These are phyloP conservation scores for Mortierella sp. DNA, from an alignment of 371 early-diverging fungal species.

Conservation along the genomic window DNA sequence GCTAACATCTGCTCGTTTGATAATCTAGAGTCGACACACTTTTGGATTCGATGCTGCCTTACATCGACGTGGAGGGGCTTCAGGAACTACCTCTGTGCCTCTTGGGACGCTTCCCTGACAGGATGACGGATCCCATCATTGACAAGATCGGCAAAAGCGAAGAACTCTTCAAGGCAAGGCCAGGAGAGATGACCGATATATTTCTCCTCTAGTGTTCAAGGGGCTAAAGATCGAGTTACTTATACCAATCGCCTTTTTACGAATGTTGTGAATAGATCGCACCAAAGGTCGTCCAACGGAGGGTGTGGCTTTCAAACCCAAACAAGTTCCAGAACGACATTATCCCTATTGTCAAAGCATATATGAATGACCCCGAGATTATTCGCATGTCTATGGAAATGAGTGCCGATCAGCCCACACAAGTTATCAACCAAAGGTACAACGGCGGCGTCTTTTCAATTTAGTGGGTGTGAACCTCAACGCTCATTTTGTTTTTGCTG, in stretches of 20 bases:
- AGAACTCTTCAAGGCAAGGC: slow-evolving; percentile 63
- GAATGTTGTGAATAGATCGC: slow-evolving; percentile 25
- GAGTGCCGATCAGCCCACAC: slow-evolving; percentile 63
- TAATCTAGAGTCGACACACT: slow-evolving; percentile 62
- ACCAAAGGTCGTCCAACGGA: slow-evolving; percentile 58
- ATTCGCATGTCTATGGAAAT: slow-evolving; percentile 67
- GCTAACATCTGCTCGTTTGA: neutral
- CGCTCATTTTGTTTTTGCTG: neutral
- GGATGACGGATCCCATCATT: slow-evolving; percentile 65
- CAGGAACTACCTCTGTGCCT: slow-evolving; percentile 77
- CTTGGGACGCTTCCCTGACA: slow-evolving; percentile 65
- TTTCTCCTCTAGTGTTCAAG: neutral
- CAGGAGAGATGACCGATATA: neutral
- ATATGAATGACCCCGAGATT: slow-evolving; percentile 66
- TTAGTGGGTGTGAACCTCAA: neutral
- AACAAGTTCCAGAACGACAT: slow-evolving; percentile 60
- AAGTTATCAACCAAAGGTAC: slow-evolving; percentile 65
- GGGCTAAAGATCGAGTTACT: neutral
- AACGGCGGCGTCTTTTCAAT: neutral
- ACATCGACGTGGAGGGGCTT: slow-evolving; percentile 68
- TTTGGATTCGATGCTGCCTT: slow-evolving; percentile 65
- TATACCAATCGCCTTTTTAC: neutral
- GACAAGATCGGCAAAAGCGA: slow-evolving; percentile 62
- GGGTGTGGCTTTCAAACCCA: slow-evolving; percentile 61
- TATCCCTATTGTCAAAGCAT: slow-evolving; percentile 52